Evolutionary conservation across 2,329 filamentous ascomycete species (phyloP).

Genomic region (Phaeosphaeria sp.): DNA sequence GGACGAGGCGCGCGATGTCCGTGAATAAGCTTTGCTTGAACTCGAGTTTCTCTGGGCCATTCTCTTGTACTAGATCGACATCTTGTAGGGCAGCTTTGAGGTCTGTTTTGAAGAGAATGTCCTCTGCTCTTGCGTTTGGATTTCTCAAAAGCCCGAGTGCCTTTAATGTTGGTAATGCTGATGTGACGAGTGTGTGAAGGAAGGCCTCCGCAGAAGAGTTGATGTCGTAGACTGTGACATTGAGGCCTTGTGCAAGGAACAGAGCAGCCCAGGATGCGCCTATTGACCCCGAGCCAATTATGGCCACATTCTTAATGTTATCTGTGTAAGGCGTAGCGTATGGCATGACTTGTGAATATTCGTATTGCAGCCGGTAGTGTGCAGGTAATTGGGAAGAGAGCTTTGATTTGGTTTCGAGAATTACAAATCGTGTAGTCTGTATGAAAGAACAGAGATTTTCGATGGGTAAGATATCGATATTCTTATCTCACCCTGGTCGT

Average conservation of each 20-base stretch:
- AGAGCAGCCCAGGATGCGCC: not conserved
- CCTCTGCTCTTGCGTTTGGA: not conserved
- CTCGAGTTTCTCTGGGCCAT: constrained; percentile 50
- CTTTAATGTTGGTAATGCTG: not conserved
- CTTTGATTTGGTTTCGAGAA: too few relatives aligned
- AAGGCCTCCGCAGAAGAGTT: not conserved
- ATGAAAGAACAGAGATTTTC: too few relatives aligned
- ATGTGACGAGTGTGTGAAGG: not conserved
- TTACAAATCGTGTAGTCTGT: too few relatives aligned
- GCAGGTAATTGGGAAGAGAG: too few relatives aligned
- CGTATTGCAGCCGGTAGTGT: too few relatives aligned
- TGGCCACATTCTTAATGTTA: not conserved
- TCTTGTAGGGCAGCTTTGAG: constrained; percentile 38
- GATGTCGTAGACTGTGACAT: not conserved
- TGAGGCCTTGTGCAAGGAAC: not conserved
- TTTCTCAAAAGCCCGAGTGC: not conserved
- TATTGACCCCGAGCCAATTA: not conserved
- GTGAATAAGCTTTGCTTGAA: constrained; percentile 50
- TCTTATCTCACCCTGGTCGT: too few relatives aligned
- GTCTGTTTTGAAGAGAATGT: constrained; percentile 14
- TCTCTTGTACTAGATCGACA: constrained; percentile 22
- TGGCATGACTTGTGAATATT: too few relatives aligned
- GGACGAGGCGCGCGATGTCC: constrained; percentile 40
- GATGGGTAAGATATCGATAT: too few relatives aligned
- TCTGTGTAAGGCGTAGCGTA: too few relatives aligned